A percentile compares a stretch with the other conserved stretches of the same genome.
Conservation (phyloP, 257 asterid species). For the Jaltomata sinuosa region DNA sequence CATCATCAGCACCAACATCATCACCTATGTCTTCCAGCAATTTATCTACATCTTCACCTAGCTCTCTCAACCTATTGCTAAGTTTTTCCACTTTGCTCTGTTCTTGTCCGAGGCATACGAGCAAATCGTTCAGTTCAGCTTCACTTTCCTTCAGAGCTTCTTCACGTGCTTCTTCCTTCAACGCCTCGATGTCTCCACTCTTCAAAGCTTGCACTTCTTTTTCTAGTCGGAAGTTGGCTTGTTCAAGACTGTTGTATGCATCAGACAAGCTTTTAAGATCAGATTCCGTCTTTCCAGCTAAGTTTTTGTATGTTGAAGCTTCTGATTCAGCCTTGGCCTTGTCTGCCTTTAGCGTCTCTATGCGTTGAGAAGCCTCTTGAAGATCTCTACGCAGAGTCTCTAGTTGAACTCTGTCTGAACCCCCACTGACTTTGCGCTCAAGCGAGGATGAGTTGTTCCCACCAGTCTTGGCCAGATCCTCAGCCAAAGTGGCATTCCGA, state of each 20-base stretch:
- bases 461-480: slow-evolving; percentile 64
- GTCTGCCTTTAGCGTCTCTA: slow-evolving; percentile 68
- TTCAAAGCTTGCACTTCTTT: slow-evolving; percentile 49
- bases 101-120: slow-evolving; percentile 96
- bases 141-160: slow-evolving; percentile 89
- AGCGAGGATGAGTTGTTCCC: slow-evolving; percentile 41
- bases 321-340: slow-evolving; percentile 54
- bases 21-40: slow-evolving; percentile 74
- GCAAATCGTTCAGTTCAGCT: slow-evolving; percentile 71
- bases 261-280: slow-evolving; percentile 84
- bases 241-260: slow-evolving; percentile 92
- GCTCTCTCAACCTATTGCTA: slow-evolving; percentile 46
- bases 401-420: slow-evolving; percentile 58
- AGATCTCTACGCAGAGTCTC: slow-evolving; percentile 71
- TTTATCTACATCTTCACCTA: slow-evolving; percentile 73
- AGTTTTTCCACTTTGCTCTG: slow-evolving; percentile 93
- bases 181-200: slow-evolving; percentile 53
- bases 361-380: slow-evolving; percentile 46
- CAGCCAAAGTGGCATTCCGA: slow-evolving; percentile 75
- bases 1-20: slow-evolving; percentile 46
- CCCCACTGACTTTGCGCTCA: slow-evolving; percentile 38
- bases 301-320: slow-evolving; percentile 36
- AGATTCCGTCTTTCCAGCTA: slow-evolving; percentile 61
- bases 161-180: slow-evolving; percentile 73
- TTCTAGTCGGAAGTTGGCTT: slow-evolving; percentile 69